Base-by-base conservation (phyloP, 345 rosid species). In the Citrus glauca region DNA sequence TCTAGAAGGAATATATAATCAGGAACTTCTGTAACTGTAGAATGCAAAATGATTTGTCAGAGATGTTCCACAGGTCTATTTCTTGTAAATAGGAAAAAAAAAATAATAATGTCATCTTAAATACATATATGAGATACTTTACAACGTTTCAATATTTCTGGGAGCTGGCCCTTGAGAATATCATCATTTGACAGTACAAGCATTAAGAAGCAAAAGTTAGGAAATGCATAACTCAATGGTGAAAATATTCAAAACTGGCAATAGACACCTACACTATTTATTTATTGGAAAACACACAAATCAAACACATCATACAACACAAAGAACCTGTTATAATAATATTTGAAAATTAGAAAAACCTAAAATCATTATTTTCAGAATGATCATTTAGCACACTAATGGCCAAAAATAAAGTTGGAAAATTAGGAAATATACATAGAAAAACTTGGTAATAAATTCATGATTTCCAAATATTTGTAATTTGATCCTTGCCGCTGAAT, bases 21-120 rank as follows among this genome's bases (percentile, higher is more conserved):
- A 28, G 93, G 91, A 85, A 88, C 88, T 82, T 90, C 95, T 53
- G 81, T 82, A 75, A 91, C 99, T 94, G 95, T 83, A 86, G 28
- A 35, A 81, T 13, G 71, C 55, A 62, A 55, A 71, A 75, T 30
- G 65, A 37, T 74, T 75, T 32, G 38, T 76, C 63, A 59, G 62
- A 66, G 63, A 55, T 69, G 76, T 69, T 25, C 30, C 28, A 9
- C 57, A 25, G 22, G 20, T 33, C 40, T 22, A 61, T 60, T 37
- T 60, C 30, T 74, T 10, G 32, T 13, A 62, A 62, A 35, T 17
- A 61, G 25, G 33, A 33, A 1, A 73, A 37, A 37, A 60, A 6
- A 7, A 17, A 35, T 28, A 40, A 28, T 53, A 16, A 62, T 45
- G 5, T 45, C 63, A 33, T 35, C 59, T 37, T 53, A 3, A 55